Conservation (phyloP, 2,329 filamentous ascomycete genomes). For the Colletotrichum theobromicola region DNA sequence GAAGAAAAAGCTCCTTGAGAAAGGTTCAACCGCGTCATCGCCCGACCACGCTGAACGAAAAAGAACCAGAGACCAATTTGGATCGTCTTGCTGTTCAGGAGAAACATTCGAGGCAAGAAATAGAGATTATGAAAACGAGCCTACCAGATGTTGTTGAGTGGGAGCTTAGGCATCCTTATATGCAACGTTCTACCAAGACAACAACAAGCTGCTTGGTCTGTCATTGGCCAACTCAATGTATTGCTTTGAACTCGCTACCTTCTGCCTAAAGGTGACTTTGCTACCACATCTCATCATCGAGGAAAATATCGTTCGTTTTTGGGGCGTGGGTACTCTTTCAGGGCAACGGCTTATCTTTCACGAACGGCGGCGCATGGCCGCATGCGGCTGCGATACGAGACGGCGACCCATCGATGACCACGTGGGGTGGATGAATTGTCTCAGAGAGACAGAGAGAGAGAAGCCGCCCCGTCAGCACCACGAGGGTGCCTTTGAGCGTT, state of each 20-base stretch:
- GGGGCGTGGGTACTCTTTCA: neutral
- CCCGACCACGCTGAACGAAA: neutral
- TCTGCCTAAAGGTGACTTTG: neutral
- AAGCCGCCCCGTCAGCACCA: neutral
- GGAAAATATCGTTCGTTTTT: neutral
- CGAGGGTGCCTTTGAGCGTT: neutral
- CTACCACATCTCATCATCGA: neutral
- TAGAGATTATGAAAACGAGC: rapidly evolving
- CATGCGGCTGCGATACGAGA: neutral
- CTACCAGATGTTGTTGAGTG: neutral
- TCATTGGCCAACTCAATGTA: neutral
- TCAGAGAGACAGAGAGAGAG: neutral
- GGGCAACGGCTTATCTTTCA: neutral
- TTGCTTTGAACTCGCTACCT: neutral
- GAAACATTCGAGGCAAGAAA: neutral
- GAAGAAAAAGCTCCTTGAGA: neutral
- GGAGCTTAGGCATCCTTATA: neutral
- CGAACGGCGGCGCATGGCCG: neutral
- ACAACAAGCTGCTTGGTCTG: neutral
- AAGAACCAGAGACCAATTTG: neutral
- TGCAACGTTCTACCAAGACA: neutral
- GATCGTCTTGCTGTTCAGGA: neutral
- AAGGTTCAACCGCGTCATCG: neutral
- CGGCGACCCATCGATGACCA: neutral
- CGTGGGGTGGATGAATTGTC: neutral